These are phyloP conservation scores for Umbelopsis isabellina DNA, from an alignment of 192 early-diverging fungal species.

Conservation along the genomic window DNA sequence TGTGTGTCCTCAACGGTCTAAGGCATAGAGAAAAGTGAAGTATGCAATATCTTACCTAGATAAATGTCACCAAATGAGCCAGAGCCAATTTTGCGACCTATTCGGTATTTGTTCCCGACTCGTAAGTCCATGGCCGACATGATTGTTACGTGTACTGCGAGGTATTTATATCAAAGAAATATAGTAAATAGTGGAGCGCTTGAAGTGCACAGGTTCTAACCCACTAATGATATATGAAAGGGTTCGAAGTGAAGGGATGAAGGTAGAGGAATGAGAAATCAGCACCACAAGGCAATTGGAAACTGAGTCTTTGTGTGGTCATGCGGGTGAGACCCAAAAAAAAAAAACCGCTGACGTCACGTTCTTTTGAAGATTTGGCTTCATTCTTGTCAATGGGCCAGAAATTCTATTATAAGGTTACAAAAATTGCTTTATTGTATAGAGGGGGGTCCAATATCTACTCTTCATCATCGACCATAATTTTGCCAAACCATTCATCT, in stretches of 20 bases:
- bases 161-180: constrained; percentile 12
- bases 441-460: not conserved
- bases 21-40: not conserved
- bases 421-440: no score
- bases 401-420: no score
- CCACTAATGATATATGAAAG: not conserved
- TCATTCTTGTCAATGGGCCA: no score
- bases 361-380: no score
- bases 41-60: constrained; percentile 60
- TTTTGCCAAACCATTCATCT: constrained; percentile 25
- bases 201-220: not conserved
- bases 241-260: not conserved
- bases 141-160: not conserved
- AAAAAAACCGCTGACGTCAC: no score
- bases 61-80: constrained; percentile 97
- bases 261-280: constrained; percentile 2
- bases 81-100: constrained; percentile 92
- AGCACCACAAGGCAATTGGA: no score
- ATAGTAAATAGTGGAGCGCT: not conserved
- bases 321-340: no score
- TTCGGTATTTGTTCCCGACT: constrained; percentile 90
- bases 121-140: constrained; percentile 64
- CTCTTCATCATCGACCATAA: not conserved
- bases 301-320: not conserved
- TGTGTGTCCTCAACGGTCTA: no score